Conservation (phyloP, 2,329 filamentous ascomycete species). For the Microdochium bolleyi region DNA sequence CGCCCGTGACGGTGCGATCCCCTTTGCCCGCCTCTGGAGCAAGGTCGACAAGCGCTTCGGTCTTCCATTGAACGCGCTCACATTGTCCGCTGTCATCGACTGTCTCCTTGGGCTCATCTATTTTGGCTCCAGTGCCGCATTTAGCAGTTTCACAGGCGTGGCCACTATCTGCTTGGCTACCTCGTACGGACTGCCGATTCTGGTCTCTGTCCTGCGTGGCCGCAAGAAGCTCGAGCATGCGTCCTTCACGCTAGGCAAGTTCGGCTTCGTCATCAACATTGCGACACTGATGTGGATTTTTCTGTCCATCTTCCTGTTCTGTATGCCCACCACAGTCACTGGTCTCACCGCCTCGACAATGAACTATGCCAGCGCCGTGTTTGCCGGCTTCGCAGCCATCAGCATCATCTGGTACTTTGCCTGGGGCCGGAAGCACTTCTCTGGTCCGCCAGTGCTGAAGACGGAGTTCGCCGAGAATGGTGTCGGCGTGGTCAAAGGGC, state of each 20-base stretch:
- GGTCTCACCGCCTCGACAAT: conserved; percentile 44
- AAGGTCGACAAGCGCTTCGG: conserved; percentile 57
- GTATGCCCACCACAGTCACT: conserved; percentile 60
- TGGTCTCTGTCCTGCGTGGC: conserved; percentile 60
- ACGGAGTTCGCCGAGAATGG: conserved; percentile 10
- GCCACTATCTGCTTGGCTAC: conserved; percentile 72
- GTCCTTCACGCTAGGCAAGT: conserved; percentile 59
- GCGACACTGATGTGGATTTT: conserved; percentile 63
- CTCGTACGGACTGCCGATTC: conserved; percentile 68
- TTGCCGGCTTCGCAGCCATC: conserved; percentile 52
- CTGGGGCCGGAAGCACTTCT: conserved; percentile 56
- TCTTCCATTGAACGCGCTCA: conserved; percentile 62
- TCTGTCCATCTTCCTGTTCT: conserved; percentile 65
- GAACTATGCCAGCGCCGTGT: conserved; percentile 63
- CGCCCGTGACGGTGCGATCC: conserved; percentile 67
- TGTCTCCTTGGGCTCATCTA: conserved; percentile 70
- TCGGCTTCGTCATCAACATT: conserved; percentile 62
- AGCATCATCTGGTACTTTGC: conserved; percentile 56
- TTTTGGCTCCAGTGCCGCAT: conserved; percentile 69
- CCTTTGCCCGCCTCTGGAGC: conserved; percentile 59
- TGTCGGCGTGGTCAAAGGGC: conserved; percentile 12
- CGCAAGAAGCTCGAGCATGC: conserved; percentile 60
- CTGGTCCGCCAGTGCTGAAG: conserved; percentile 39
- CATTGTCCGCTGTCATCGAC: conserved; percentile 60
- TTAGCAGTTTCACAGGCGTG: conserved; percentile 73